Evolutionary conservation across 495 filamentous ascomycete species (phyloP).

Genomic region (Neurospora intermedia): DNA sequence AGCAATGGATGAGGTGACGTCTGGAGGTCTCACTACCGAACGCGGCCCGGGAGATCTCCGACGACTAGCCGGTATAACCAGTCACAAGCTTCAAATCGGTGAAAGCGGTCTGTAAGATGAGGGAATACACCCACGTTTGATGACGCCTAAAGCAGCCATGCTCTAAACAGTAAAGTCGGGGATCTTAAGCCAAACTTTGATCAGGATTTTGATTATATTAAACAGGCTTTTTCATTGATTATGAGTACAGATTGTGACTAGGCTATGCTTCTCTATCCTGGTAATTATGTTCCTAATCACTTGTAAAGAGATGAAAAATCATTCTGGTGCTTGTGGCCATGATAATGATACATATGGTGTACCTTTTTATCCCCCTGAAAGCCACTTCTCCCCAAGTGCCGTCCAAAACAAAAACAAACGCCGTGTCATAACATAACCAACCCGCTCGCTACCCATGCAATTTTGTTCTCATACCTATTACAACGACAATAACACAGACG

Average conservation of each 20-base stretch:
- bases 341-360: not conserved
- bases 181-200: not conserved
- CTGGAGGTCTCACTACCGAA: not conserved
- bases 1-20: not conserved
- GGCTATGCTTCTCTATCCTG: not conserved
- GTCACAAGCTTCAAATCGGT: not conserved
- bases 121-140: not conserved
- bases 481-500: not conserved
- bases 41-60: not conserved
- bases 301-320: not conserved
- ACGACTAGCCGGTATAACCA: not conserved
- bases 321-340: not conserved
- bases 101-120: not conserved
- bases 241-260: not conserved
- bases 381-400: not conserved
- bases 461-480: not conserved
- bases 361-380: not conserved
- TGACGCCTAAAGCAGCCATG: not conserved
- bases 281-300: not conserved
- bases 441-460: not conserved
- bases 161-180: not conserved
- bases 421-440: not conserved
- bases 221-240: not conserved
- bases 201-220: not conserved
- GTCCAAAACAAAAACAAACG: not conserved